phyloP scores from a whole-genome alignment of 2,329 filamentous ascomycete species.

The Cladophialophora bantiana region DNA sequence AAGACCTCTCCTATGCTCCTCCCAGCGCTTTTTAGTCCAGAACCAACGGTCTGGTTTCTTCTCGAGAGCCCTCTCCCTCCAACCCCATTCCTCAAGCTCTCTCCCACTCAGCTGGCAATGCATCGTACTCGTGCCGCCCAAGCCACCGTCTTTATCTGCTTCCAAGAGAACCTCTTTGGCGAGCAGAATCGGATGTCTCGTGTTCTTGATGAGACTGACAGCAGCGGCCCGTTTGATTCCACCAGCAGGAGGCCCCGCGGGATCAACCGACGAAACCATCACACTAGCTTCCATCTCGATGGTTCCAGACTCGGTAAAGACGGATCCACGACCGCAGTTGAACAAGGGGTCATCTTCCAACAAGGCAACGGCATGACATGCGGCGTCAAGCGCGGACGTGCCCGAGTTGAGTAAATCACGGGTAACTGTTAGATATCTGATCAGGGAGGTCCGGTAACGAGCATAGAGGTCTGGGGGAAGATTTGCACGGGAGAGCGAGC shows the following conservation, averaged over 20 bases:
- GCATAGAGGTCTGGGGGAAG: constrained; percentile 65
- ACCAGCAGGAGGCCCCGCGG: constrained; percentile 28
- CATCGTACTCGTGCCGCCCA: constrained; percentile 44
- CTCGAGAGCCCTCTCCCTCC: constrained; percentile 65
- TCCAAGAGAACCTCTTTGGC: constrained; percentile 75
- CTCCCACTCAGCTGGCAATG: constrained; percentile 74
- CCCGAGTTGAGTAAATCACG: constrained; percentile 48
- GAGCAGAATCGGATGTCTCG: constrained; percentile 81
- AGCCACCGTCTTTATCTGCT: constrained; percentile 61
- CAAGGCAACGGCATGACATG: constrained; percentile 74
- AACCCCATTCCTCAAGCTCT: constrained; percentile 73
- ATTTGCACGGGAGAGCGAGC: constrained; percentile 68
- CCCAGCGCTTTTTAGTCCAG: constrained; percentile 79
- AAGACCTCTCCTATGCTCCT: constrained; percentile 73
- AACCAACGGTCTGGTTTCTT: constrained; percentile 75
- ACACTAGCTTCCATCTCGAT: constrained; percentile 87
- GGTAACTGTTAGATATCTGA: constrained; percentile 64
- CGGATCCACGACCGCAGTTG: constrained; percentile 83
- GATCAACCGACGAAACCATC: constrained; percentile 70
- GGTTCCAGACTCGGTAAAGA: constrained; percentile 81
- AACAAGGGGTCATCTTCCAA: constrained; percentile 84
- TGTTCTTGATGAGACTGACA: constrained; percentile 73
- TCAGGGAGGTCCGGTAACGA: constrained; percentile 66
- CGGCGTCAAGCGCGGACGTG: constrained; percentile 71
- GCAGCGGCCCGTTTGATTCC: constrained; percentile 76